phyloP scores from a whole-genome alignment of 2,329 filamentous ascomycete species.

The Scopulariopsis brevicaulis region DNA sequence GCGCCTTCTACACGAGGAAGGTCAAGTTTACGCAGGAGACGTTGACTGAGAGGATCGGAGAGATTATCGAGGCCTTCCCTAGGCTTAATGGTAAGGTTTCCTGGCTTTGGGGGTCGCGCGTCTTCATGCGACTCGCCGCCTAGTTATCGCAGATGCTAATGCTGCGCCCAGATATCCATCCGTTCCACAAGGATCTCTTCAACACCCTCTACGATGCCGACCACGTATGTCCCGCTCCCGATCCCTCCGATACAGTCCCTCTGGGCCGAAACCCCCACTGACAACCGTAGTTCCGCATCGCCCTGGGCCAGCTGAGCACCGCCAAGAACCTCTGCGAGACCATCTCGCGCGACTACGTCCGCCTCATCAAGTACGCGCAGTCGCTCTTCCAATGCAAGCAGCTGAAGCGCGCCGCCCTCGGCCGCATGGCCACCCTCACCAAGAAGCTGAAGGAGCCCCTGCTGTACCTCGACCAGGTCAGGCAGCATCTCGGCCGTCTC shows the following conservation, averaged over 20 bases:
- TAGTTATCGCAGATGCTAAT: background rate
- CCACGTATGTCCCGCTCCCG: constrained; percentile 31
- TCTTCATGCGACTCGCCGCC: background rate
- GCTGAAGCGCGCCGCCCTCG: constrained; percentile 88
- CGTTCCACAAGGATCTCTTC: constrained; percentile 73
- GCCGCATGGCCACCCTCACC: constrained; percentile 96
- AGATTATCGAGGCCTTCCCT: constrained; percentile 88
- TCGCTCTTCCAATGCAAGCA: constrained; percentile 98
- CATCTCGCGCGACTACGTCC: constrained; percentile 90
- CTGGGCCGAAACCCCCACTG: background rate
- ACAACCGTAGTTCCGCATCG: constrained; percentile 60
- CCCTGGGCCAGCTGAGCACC: constrained; percentile 88
- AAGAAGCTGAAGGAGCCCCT: constrained; percentile 91
- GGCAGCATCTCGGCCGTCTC: constrained; percentile 93
- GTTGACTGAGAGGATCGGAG: constrained; percentile 83
- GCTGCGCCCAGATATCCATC: constrained; percentile 56
- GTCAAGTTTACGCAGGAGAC: constrained; percentile 98
- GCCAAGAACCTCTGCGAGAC: constrained; percentile 96
- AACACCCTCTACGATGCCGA: constrained; percentile 98
- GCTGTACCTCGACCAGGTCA: constrained; percentile 80
- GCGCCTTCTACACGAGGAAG: constrained; percentile 92
- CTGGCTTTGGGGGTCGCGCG: background rate
- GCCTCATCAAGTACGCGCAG: constrained; percentile 82
- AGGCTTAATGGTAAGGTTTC: constrained; percentile 51
- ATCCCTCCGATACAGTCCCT: background rate